Evolutionary conservation across 192 early-diverging fungal genomes (phyloP).

Genomic region (Podila horticola): DNA sequence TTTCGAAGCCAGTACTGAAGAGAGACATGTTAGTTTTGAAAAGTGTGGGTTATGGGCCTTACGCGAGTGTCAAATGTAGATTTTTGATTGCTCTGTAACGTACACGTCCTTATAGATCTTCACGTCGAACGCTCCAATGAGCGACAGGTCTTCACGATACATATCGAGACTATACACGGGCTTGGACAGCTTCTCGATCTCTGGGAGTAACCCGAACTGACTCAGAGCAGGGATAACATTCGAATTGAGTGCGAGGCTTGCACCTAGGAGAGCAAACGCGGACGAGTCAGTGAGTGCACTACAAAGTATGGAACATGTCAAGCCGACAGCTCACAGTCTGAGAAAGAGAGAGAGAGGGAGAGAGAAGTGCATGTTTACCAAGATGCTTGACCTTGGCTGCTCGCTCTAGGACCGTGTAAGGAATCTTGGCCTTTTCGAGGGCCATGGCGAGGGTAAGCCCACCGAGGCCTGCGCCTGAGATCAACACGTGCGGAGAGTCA

Average conservation of each 20-base stretch:
- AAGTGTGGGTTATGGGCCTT: background rate
- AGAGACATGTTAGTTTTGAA: background rate
- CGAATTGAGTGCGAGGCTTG: no score
- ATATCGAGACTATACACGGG: no score
- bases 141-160: no score
- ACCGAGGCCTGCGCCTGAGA: conserved; percentile 29
- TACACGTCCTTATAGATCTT: no score
- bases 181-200: no score
- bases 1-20: background rate
- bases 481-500: conserved; percentile 7
- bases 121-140: no score
- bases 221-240: no score
- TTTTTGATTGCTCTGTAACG: background rate
- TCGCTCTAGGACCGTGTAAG: conserved; percentile 29
- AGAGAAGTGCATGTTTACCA: background rate
- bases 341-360: background rate
- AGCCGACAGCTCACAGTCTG: background rate
- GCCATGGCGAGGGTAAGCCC: conserved; percentile 18
- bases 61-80: background rate
- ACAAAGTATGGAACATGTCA: background rate
- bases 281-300: background rate
- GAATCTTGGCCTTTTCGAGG: conserved; percentile 22
- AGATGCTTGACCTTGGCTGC: conserved; percentile 8
- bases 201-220: no score
- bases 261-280: no score